Evolutionary conservation across 371 early-diverging fungal genomes (phyloP).

Genomic region (Actinomortierella ambigua): DNA sequence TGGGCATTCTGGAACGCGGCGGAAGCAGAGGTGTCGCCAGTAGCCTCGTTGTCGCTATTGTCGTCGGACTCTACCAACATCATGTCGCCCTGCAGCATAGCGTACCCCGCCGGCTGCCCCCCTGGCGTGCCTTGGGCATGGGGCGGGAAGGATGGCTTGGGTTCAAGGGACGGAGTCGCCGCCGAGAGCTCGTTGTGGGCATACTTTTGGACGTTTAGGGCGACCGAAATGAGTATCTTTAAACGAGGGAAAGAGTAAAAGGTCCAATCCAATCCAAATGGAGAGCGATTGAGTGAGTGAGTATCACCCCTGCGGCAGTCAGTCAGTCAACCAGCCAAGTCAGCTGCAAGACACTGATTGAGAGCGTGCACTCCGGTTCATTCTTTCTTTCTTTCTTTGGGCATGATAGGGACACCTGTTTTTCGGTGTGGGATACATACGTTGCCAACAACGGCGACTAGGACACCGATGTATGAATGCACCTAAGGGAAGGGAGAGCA

Average conservation of each 20-base stretch:
- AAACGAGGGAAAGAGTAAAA: conserved; percentile 4
- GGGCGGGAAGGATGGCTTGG: not conserved
- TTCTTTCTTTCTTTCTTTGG: not conserved
- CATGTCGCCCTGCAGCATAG: conserved; percentile 1
- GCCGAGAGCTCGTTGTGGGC: conserved; percentile 49
- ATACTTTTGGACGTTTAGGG: conserved; percentile 73
- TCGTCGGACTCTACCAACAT: not conserved
- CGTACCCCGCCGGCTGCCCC: conserved; percentile 1
- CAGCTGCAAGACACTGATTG: not conserved
- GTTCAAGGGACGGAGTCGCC: not conserved
- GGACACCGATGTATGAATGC: conserved; percentile 65
- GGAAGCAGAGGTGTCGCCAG: too few species aligned
- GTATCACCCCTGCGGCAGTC: not conserved
- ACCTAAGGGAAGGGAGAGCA: conserved; percentile 25
- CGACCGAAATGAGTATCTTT: conserved; percentile 69
- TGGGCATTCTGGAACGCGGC: too few species aligned
- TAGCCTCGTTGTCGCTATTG: too few species aligned
- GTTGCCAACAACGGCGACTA: conserved; percentile 67
- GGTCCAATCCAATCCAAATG: conserved; percentile 1
- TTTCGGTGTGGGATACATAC: conserved; percentile 44
- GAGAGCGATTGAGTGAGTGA: not conserved
- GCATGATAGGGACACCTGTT: not conserved
- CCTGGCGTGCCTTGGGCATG: not conserved
- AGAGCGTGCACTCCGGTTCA: too few species aligned
- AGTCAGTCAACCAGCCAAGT: not conserved